Base-by-base conservation (phyloP, 2,329 filamentous ascomycete species). In the Lojkania enalia region DNA sequence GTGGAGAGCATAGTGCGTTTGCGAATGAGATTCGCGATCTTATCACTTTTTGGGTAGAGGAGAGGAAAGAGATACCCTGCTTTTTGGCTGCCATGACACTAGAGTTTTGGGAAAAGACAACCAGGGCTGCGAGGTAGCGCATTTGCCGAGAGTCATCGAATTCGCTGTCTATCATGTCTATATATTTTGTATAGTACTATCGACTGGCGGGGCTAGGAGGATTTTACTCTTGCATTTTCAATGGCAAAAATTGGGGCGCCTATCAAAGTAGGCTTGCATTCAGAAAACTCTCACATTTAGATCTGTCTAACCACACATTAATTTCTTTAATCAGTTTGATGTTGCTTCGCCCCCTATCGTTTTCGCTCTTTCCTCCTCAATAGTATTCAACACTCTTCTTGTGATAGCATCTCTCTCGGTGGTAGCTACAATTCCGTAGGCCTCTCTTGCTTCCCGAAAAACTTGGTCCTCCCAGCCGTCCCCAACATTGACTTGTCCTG, bases 41-140 rank as follows among this genome's bases (percentile, higher is more conserved):
- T 67, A 92, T 96, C 62, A 86, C 90, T 54, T 97, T 96, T 70
- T 99, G 94, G 92, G 92, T 97, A 1, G 83, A 95, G 62, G 90
- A 94, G 60, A 84, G 90, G 74, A 91, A 90, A 35, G 92, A 92
- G 67, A 95, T 97, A 52, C 92, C 92, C 3, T 92, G 91, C 44
- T 95, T 97, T 67, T 71, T 97, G 54, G 90, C 91, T 23, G 92
- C 91, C 13, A 77, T 95, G 73, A 96, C 91, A 29, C 71, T 96
- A 63, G 91, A 96, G 72, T 96, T 96, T 73, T 96, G 88, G 67
- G 92, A 97, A 60, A 83, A 86, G 72, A 60, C 54, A 11, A 55
- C 52, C 0, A 55, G 57, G 14, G 54, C 47, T 0, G 50, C 54
- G 48, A 61, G 35, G 25, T 39, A 43, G 39, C 6, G 7, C 11